Conservation (phyloP, 2,329 filamentous ascomycete species). For the Exutisphaerella laricina region DNA sequence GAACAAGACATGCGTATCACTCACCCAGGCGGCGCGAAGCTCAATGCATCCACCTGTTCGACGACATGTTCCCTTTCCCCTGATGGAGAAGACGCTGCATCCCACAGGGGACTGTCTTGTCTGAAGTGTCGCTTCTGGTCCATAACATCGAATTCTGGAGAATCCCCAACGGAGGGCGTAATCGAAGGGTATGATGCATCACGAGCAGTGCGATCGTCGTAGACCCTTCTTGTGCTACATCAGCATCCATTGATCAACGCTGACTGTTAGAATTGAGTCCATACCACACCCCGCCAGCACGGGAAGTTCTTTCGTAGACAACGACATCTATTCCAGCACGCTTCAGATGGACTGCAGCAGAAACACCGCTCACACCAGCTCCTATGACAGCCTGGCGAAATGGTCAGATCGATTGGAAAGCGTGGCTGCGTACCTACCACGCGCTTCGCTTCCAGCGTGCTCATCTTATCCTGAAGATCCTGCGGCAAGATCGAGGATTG, state of each 20-base stretch:
- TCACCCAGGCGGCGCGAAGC: conserved; percentile 48
- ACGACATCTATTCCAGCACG: conserved; percentile 45
- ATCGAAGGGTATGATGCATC: conserved; percentile 45
- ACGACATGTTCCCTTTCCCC: too few relatives aligned
- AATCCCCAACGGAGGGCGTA: conserved; percentile 35
- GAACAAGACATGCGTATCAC: not conserved
- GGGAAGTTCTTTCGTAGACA: conserved; percentile 50
- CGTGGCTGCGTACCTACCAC: too few relatives aligned
- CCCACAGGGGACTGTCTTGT: conserved; percentile 17
- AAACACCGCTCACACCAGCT: conserved; percentile 49
- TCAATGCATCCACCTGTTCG: too few relatives aligned
- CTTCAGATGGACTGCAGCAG: conserved; percentile 44
- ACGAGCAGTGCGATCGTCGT: conserved; percentile 45
- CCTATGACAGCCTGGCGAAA: conserved; percentile 41
- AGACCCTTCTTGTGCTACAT: conserved; percentile 38
- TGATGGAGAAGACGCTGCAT: too few relatives aligned
- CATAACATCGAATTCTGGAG: conserved; percentile 20
- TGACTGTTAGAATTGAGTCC: conserved; percentile 13
- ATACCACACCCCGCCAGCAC: conserved; percentile 54
- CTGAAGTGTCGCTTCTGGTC: conserved; percentile 1
- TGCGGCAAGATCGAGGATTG: too few relatives aligned
- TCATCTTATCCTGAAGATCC: too few relatives aligned
- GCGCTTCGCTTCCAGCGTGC: conserved; percentile 5
- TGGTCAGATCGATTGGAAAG: too few relatives aligned
- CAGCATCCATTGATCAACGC: not conserved